Evolutionary conservation across 257 asterid genomes (phyloP), one percentile per base, ranked within the genome.

Genomic region (Fraxinus americana): DNA sequence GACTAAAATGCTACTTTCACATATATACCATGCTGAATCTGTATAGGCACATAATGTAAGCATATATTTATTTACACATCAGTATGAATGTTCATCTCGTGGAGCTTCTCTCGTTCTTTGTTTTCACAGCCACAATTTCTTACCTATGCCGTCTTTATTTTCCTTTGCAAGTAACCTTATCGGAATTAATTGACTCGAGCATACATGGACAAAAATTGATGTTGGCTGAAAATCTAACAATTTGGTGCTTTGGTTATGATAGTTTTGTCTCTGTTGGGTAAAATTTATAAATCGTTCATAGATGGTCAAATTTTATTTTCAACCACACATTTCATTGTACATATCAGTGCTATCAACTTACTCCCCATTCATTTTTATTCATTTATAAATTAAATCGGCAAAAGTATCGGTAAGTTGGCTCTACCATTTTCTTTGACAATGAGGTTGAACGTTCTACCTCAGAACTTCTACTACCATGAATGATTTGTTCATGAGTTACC

Each of bases 1-100:
- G 97, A 93, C 0, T 78, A 77, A 77, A 77, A 65, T 23, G 77
- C 34, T 79, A 5, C 9, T 35, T n/a, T 52, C 63, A 2, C 11
- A 19, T 39, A 72, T 27, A 57, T 70, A 48, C 27, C 45, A 7
- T 35, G 5, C 36, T 70, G 16, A 41, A 41, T n/a, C 19, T 35
- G 67, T 41, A 63, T 27, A 36, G 7, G 21, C 4, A 30, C 43
- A 4, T 29, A 41, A 43, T 63, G 19, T 50, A 35, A 65, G 34
- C 25, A 23, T 63, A 63, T 25, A 19, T 12, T 43, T 25, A 19
- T 12, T 43, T 45, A 52, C 63, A 52, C 25, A 5, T 17, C 3
- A 17, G 63, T 19, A 52, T 52, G 63, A 52, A 52, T 52, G 63
- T 5, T 17, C 7, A 17, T 52, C 63, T 16, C 25, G 10, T 52